These are phyloP conservation scores for Aspergillus vadensis DNA, from an alignment of 2,329 filamentous ascomycete genomes.

Conservation along the genomic window DNA sequence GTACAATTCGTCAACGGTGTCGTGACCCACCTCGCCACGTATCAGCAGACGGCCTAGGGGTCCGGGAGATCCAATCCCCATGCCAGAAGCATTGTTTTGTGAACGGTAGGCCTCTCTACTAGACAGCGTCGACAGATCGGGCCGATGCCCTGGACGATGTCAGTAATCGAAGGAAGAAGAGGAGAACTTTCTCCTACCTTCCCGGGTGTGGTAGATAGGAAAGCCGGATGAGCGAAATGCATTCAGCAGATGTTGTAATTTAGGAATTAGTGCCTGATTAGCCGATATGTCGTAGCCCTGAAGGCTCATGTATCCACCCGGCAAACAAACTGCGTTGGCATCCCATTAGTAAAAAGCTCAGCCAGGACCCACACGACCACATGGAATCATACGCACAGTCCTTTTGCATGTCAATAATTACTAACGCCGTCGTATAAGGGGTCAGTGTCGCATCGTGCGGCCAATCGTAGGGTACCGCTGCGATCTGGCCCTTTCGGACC, in stretches of 20 bases:
- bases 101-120: constrained; percentile 57
- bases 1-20: constrained; percentile 57
- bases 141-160: constrained; percentile 44
- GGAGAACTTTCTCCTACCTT: constrained; percentile 36
- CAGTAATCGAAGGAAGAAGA: constrained; percentile 10
- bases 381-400: constrained; percentile 41
- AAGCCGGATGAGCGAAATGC: constrained; percentile 44
- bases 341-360: constrained; percentile 12
- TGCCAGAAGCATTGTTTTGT: constrained; percentile 52
- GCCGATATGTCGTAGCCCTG: constrained; percentile 49
- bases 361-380: background rate
- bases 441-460: constrained; percentile 49
- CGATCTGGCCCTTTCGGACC: constrained; percentile 47
- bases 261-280: constrained; percentile 44
- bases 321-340: constrained; percentile 40
- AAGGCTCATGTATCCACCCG: constrained; percentile 48
- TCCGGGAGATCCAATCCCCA: constrained; percentile 56
- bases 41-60: constrained; percentile 61
- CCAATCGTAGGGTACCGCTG: constrained; percentile 48
- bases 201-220: constrained; percentile 49
- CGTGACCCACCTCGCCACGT: constrained; percentile 60
- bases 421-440: constrained; percentile 49
- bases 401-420: constrained; percentile 53
- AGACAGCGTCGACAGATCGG: constrained; percentile 59
- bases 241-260: constrained; percentile 41